A percentile compares a stretch with the other conserved stretches of the same genome.
These are phyloP conservation scores for Gloeopeniophorella convolvens DNA, from an alignment of 768 basidiomycete genomes.

Conservation along the genomic window DNA sequence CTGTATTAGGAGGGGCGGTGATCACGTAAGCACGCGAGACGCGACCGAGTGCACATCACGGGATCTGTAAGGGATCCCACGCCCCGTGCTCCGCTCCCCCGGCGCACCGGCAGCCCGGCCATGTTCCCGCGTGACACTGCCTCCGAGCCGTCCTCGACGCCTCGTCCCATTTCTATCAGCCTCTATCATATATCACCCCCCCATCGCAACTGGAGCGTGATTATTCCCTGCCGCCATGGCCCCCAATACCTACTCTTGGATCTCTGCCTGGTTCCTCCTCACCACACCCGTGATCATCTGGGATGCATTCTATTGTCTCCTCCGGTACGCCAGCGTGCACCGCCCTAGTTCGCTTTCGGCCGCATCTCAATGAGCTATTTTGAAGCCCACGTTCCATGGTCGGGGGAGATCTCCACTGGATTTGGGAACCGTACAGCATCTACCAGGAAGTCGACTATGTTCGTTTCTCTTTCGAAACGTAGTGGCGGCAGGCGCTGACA, in stretches of 20 bases:
- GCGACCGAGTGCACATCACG: background rate
- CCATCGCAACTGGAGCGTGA: background rate
- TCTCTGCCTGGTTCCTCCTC: conserved; percentile 41
- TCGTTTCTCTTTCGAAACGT: conserved; percentile 21
- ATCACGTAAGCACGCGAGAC: too few relatives aligned
- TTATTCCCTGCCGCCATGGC: conserved; percentile 19
- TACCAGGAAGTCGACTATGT: conserved; percentile 62
- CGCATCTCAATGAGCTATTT: background rate
- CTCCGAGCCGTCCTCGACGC: too few relatives aligned
- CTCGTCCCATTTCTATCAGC: too few relatives aligned
- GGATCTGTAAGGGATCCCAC: too few relatives aligned
- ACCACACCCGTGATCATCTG: conserved; percentile 61
- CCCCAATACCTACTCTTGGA: conserved; percentile 23
- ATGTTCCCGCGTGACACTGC: too few relatives aligned
- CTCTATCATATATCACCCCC: background rate
- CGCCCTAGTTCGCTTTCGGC: background rate
- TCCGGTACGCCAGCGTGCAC: conserved; percentile 49
- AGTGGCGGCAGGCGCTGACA: background rate
- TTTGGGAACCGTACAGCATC: conserved; percentile 78
- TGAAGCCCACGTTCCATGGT: conserved; percentile 76
- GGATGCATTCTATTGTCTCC: conserved; percentile 79
- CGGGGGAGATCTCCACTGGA: conserved; percentile 87
- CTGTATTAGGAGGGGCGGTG: too few relatives aligned
- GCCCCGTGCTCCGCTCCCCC: too few relatives aligned
- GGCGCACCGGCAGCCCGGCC: too few relatives aligned